Conservation (phyloP, 768 basidiomycete species). For the Suillus placidus region DNA sequence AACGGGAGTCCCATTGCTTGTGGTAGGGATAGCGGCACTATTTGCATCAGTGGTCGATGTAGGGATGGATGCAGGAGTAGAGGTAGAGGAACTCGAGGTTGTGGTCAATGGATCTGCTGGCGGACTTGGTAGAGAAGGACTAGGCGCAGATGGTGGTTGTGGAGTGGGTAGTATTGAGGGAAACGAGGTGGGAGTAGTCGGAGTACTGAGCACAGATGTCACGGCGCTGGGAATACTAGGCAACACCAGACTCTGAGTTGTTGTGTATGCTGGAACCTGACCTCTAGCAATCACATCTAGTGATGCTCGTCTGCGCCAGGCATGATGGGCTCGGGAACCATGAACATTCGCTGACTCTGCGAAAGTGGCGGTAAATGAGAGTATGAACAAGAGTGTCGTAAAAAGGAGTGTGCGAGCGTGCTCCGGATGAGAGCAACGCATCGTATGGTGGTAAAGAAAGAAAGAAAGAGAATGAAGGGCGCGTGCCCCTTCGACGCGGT, state of each 20-base stretch:
- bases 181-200: neutral
- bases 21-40: neutral
- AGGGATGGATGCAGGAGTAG: neutral
- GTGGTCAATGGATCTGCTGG: neutral
- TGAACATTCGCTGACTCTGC: constrained; percentile 4
- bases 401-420: constrained; percentile 16
- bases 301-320: constrained; percentile 12
- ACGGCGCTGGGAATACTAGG: neutral
- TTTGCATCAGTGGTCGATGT: neutral
- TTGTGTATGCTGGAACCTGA: too few species aligned
- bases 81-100: neutral
- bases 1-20: constrained; percentile 8
- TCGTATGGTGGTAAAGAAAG: neutral
- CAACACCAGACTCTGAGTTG: neutral
- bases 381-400: constrained; percentile 14
- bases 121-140: neutral
- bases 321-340: constrained; percentile 5
- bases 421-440: constrained; percentile 5
- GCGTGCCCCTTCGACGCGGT: neutral
- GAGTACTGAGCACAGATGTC: neutral
- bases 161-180: neutral
- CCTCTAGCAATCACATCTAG: constrained; percentile 1
- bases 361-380: constrained; percentile 7
- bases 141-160: neutral
- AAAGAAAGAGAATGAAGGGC: neutral